phyloP scores from a whole-genome alignment of 2,329 filamentous ascomycete species.

The Laburnicola sp. region DNA sequence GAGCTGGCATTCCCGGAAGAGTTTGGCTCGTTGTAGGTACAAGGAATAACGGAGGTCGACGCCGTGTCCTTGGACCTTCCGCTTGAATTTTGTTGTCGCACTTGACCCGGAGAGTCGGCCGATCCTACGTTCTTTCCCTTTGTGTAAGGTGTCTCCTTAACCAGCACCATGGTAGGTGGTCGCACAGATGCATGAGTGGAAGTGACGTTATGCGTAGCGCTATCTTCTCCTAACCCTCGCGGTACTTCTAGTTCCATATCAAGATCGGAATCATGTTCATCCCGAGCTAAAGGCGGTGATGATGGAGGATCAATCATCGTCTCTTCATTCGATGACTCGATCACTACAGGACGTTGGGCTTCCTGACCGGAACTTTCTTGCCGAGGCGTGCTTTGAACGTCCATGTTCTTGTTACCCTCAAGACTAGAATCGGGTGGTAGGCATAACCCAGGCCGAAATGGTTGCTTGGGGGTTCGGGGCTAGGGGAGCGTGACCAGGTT shows the following conservation, averaged over 20 bases:
- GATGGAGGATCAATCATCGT: slow-evolving; percentile 16
- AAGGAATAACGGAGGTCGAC: slow-evolving; percentile 30
- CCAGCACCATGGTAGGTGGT: slow-evolving; percentile 24
- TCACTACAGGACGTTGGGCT: not conserved
- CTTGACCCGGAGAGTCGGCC: slow-evolving; percentile 5
- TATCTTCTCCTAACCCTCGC: slow-evolving; percentile 33
- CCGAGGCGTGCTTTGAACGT: not conserved
- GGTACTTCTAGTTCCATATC: slow-evolving; percentile 41
- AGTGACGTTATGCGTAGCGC: not conserved
- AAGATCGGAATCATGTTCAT: slow-evolving; percentile 22
- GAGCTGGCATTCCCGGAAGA: not conserved
- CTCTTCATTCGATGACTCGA: slow-evolving; percentile 18
- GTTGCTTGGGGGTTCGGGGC: slow-evolving; percentile 23
- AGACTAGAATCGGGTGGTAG: slow-evolving; percentile 41
- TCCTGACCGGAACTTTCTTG: not conserved
- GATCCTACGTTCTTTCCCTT: slow-evolving; percentile 19
- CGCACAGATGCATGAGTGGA: not conserved
- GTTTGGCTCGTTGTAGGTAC: slow-evolving; percentile 28
- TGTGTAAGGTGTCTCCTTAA: slow-evolving; percentile 35
- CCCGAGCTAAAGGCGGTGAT: slow-evolving; percentile 18
- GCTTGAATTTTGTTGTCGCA: slow-evolving; percentile 17
- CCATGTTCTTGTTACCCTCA: slow-evolving; percentile 7
- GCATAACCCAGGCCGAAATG: slow-evolving; percentile 2
- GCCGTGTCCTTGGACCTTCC: slow-evolving; percentile 21
- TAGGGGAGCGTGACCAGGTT: slow-evolving; percentile 27